These are phyloP conservation scores for Amanita muscaria DNA, from an alignment of 768 basidiomycete genomes.

Conservation along the genomic window DNA sequence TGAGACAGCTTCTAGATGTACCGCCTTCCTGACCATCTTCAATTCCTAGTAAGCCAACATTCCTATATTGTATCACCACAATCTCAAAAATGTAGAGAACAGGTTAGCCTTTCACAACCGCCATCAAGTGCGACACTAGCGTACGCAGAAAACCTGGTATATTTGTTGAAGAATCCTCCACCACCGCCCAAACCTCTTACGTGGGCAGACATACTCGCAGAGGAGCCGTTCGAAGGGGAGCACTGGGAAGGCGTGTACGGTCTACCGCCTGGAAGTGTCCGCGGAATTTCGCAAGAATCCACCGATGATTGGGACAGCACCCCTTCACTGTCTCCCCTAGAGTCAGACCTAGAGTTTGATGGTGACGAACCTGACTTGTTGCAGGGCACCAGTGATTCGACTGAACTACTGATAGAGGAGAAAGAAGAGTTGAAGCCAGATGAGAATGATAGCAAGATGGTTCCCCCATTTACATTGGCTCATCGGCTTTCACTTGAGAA, in stretches of 20 bases:
- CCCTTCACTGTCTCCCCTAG: conserved; percentile 59
- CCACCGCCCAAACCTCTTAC: conserved; percentile 38
- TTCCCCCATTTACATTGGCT: conserved; percentile 29
- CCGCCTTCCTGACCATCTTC: conserved; percentile 62
- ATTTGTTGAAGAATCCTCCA: conserved; percentile 37
- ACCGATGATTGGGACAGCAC: conserved; percentile 47
- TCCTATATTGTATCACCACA: not conserved
- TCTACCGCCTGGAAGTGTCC: conserved; percentile 33
- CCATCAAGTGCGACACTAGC: conserved; percentile 40
- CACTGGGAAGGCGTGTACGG: conserved; percentile 77
- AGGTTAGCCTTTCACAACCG: conserved; percentile 52
- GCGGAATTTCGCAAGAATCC: conserved; percentile 21
- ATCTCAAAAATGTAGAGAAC: not conserved
- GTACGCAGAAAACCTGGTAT: conserved; percentile 46
- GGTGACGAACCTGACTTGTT: conserved; percentile 24
- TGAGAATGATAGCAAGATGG: not conserved
- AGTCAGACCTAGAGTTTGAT: conserved; percentile 43
- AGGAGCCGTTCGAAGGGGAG: conserved; percentile 79
- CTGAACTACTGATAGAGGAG: not conserved
- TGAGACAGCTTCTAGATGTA: conserved; percentile 32
- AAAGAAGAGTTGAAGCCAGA: not conserved
- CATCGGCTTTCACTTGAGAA: conserved; percentile 54
- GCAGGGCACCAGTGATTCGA: conserved; percentile 13
- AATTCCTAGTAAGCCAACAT: conserved; percentile 48
- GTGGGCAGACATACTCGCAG: conserved; percentile 72